Evolutionary conservation across 2,329 filamentous ascomycete species (phyloP).

Genomic region (Cordyceps cateniannulata): DNA sequence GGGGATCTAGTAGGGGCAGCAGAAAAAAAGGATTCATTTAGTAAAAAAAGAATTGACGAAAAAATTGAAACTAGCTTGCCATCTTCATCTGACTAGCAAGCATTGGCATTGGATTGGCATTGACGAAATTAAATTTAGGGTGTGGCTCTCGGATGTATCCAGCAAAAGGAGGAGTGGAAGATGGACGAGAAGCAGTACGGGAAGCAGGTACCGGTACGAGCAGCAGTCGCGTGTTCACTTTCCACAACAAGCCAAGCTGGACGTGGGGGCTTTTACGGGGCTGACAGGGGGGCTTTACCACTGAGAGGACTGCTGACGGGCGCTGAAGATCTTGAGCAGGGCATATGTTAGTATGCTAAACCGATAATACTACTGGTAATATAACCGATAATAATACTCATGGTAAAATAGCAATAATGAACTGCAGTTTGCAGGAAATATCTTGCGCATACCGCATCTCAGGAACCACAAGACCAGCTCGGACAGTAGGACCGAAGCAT

Average conservation of each 20-base stretch:
- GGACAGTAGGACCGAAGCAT: too few species aligned
- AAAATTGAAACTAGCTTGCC: background rate
- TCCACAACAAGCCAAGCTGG: conserved; percentile 4
- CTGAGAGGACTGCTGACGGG: background rate
- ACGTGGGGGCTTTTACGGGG: background rate
- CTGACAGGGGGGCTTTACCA: background rate
- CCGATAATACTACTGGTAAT: too few species aligned
- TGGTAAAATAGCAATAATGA: too few species aligned
- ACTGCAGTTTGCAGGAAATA: too few species aligned
- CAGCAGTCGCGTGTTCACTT: conserved; percentile 9
- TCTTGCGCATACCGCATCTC: too few species aligned
- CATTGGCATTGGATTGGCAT: background rate
- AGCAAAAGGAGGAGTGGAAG: background rate
- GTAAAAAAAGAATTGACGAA: background rate
- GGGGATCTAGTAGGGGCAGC: background rate
- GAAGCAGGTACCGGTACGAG: background rate
- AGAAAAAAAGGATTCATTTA: background rate
- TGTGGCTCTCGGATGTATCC: background rate
- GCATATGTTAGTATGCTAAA: too few species aligned
- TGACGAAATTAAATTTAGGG: background rate
- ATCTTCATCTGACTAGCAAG: background rate
- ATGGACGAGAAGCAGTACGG: background rate
- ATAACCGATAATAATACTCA: too few species aligned
- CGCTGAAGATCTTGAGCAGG: background rate
- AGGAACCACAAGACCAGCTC: too few species aligned